Evolutionary conservation across 139 green algal species (phyloP), one percentile per base, ranked within the genome.

Genomic region (Coelastrella sp.): DNA sequence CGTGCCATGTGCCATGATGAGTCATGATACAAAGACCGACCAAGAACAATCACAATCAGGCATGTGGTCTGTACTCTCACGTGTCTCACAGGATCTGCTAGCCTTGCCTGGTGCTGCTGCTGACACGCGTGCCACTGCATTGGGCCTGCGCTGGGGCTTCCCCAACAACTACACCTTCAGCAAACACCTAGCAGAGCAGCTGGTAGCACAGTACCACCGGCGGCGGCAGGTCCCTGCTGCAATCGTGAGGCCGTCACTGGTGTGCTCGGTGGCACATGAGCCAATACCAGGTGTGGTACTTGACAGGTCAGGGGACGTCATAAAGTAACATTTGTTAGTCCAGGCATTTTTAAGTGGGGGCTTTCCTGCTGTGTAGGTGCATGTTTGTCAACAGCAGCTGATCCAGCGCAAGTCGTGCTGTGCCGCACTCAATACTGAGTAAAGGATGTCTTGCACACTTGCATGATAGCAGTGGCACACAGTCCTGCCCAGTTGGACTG

Each of bases 91-190:
- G 57, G 91, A 94, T 17, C 89, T 94, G 56, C 23, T 94, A 47
- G 32, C 8, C 3, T 19, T 89, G 10, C 74, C 89, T 19, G n/a
- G 80, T 76, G 17, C n/a, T 20, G 88, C 64, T 5, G 93, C 93
- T 47, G 73, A 94, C 65, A 20, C 14, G 5, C 86, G 91, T 10
- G 89, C 89, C 10, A n/a, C 16, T 7, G 74, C 91, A 47, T 64
- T 92, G 73, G 79, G 79, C 61, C 22, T 59, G 73, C 92, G 89
- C 58, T 94, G 87, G 90, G 77, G 86, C 75, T 92, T 95, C 78
- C 87, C 93, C 89, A 95, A 95, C 90, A 95, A 88, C 59, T 95
- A 95, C 91, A 87, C 83, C 61, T 91, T 95, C 19, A 85, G 89
- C 77, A 95, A 95, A 83, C 87, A 91, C 68, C 76, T 95, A 54